A percentile compares a stretch with the other conserved stretches of the same genome.
phyloP scores from a whole-genome alignment of 1,139 yeast species.

The Lodderomyces metapsilosis region DNA sequence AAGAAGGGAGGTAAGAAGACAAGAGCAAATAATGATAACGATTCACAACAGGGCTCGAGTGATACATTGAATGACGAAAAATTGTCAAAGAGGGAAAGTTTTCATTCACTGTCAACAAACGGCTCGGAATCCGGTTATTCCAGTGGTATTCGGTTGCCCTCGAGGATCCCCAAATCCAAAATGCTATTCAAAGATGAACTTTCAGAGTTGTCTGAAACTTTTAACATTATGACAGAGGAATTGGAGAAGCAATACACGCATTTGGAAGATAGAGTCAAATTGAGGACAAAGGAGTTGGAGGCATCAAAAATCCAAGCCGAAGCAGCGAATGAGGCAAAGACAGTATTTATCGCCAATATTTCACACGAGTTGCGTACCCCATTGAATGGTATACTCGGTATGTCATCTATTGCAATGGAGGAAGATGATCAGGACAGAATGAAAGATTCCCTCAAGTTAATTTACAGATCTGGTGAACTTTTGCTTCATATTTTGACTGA shows the following conservation, averaged over 20 bases:
- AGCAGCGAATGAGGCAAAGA: constrained; percentile 91
- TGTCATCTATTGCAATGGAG: constrained; percentile 92
- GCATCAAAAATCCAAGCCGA: constrained; percentile 89
- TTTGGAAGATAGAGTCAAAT: constrained; percentile 85
- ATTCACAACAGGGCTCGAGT: neutral
- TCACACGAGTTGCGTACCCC: constrained; percentile 96
- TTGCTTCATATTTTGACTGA: constrained; percentile 86
- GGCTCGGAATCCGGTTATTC: constrained; percentile 33
- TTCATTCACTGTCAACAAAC: constrained; percentile 23
- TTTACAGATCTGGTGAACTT: constrained; percentile 85
- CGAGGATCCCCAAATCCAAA: constrained; percentile 54
- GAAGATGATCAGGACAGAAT: constrained; percentile 68
- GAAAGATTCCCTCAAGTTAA: constrained; percentile 65
- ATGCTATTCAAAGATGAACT: constrained; percentile 78
- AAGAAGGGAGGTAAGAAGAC: constrained; percentile 8
- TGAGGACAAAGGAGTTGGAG: constrained; percentile 84
- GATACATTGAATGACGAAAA: constrained; percentile 6
- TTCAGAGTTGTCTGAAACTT: constrained; percentile 82
- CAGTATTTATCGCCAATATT: constrained; percentile 91
- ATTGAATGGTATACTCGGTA: constrained; percentile 90
- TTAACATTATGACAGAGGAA: constrained; percentile 88
- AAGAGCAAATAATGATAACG: neutral
- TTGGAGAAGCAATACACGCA: constrained; percentile 78
- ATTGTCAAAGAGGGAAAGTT: constrained; percentile 16
- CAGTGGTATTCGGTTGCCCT: constrained; percentile 44